These are phyloP conservation scores for Stylonectria norvegica DNA, from an alignment of 2,329 filamentous ascomycete genomes.

Conservation along the genomic window DNA sequence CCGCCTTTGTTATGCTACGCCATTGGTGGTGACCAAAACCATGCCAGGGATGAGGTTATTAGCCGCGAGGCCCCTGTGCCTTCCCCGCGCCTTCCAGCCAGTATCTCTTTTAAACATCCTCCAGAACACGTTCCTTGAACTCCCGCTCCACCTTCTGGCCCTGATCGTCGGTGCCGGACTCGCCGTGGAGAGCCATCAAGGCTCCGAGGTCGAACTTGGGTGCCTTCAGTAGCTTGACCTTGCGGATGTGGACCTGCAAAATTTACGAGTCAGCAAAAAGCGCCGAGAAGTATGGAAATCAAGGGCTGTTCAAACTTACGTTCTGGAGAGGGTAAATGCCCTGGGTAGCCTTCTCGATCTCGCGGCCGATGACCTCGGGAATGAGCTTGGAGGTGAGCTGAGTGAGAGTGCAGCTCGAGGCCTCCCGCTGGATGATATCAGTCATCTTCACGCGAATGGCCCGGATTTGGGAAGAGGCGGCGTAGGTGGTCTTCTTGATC, in stretches of 20 bases:
- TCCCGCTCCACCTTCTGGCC: conserved; percentile 98
- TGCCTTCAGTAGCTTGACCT: conserved; percentile 98
- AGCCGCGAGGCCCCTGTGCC: conserved; percentile 31
- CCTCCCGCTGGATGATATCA: conserved; percentile 97
- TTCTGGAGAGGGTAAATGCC: conserved; percentile 99
- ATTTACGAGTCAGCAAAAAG: background rate
- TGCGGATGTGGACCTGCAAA: conserved; percentile 92
- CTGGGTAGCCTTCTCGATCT: conserved; percentile 99
- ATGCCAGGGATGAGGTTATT: conserved; percentile 37
- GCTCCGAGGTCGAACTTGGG: conserved; percentile 99
- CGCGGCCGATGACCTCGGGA: conserved; percentile 97
- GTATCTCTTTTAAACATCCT: conserved; percentile 72
- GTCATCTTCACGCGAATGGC: conserved; percentile 99
- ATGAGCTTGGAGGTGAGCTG: conserved; percentile 99
- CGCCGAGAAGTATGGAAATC: background rate
- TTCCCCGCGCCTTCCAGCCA: conserved; percentile 31
- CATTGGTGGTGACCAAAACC: conserved; percentile 43
- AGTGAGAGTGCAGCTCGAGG: conserved; percentile 86
- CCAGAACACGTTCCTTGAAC: conserved; percentile 97
- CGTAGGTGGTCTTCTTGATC: conserved; percentile 99
- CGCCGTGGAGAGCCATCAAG: conserved; percentile 94
- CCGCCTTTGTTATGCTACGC: conserved; percentile 43
- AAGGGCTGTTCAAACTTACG: conserved; percentile 52
- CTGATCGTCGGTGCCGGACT: conserved; percentile 92
- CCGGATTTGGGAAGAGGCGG: conserved; percentile 93